Evolutionary conservation across 345 rosid species (phyloP), one percentile per base, ranked within the genome.

Genomic region (Salix arbutifolia): DNA sequence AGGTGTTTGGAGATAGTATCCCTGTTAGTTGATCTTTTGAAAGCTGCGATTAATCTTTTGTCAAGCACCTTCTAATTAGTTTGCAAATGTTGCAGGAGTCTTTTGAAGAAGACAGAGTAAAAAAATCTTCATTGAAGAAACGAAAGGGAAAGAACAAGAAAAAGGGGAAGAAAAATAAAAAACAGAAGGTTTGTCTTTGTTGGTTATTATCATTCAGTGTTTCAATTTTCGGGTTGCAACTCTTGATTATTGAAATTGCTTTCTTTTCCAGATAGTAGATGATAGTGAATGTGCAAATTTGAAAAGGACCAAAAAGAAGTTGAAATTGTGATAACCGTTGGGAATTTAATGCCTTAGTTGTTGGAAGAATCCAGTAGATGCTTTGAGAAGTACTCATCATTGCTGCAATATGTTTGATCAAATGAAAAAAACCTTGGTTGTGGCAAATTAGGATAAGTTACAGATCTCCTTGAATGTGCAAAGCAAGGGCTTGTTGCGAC

Each of bases 1-100:
- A 85, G 83, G 85, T 82, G 6, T 30, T 38, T 44, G 67, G 44
- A 25, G 58, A 66, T 14, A 30, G 14, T 38, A 28, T 40, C 40
- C 23, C 65, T n/a, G 4, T 10, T 35, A 13, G 50, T 66, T 67
- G 3, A 7, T 78, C 53, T 58, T 33, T 58, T 13, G 6, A 46
- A 42, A 2, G 25, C 25, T 14, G 5, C 7, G 12, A 48, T 4
- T 8, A 31, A 31, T 64, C 28, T 62, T 31, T 16, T 12, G 17
- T 11, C 26, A 65, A 42, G 69, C 38, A 60, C 21, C 33, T 62
- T 62, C 65, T 64, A 6, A 52, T 37, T 70, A 30, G 17, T 48
- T 31, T 8, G 37, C 4, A 19, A 25, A 65, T 50, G 72, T 72
- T 38, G 72, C 72, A 78, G 81, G 72, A 65, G 10, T 35, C 67